Base-by-base conservation (phyloP, 306 rosid species). In the Cicer cuneatum region DNA sequence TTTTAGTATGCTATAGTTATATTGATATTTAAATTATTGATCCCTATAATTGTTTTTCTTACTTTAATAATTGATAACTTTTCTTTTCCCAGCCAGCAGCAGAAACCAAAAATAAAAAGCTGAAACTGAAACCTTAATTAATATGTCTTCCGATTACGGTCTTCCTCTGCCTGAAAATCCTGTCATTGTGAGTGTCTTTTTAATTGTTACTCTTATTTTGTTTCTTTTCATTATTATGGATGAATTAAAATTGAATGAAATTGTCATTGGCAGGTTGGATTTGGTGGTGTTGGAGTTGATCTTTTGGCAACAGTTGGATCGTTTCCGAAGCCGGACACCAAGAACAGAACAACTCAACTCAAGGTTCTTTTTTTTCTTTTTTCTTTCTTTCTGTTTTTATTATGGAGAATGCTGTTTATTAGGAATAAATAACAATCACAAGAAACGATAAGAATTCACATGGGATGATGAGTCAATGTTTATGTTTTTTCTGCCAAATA, bases 321-420 rank as follows among this genome's bases (percentile, higher is more conserved):
- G 10, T 94, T 83, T 84, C 99, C 97, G 9, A 83, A 81, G 46
- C 99, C 98, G 1, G 96, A 90, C 42, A 69, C 90, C 58, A 92
- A 92, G 80, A 94, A 78, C 77, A 85, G 99, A 83, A 87, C 75
- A 84, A 90, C 92, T 37, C 78, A 85, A 73, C 53, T 86, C 71
- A 86, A 86, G 95, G 99, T 89, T 40, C 2, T 5, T 15, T 11
- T 5, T 21, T 10, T 21, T 14, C 5, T 14, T 1, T 2, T 5
- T 21, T 56, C 6, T 15, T n/a, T 7, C 0, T 21, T 1, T 11
- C 2, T 19, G 0, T 19, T 6, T 52, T 1, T 10, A 51, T 15
- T 24, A 24, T 3, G 33, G 33, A 29, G 33, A 29, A 29, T 29
- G 33, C 33, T 29, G 4, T 29, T 29, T 29, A 29, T 29, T 29